These are phyloP conservation scores for Waltergamsia citrina DNA, from an alignment of 2,329 filamentous ascomycete species.

Conservation along the genomic window DNA sequence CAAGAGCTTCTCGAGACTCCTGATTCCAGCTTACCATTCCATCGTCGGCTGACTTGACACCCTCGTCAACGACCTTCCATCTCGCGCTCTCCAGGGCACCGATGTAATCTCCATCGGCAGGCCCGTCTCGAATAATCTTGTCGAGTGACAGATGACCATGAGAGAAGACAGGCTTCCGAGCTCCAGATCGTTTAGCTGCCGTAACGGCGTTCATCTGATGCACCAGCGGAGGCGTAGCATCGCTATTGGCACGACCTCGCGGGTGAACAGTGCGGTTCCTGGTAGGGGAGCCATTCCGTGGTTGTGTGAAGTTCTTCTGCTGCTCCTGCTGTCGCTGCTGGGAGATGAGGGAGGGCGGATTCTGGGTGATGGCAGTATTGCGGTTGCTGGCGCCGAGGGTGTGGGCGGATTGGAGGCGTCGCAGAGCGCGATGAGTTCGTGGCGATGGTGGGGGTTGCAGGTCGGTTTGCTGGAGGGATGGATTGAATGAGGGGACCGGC, in stretches of 20 bases:
- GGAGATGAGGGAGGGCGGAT: slow-evolving; percentile 48
- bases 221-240: slow-evolving; percentile 40
- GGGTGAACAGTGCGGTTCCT: slow-evolving; percentile 9
- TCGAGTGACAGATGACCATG: slow-evolving; percentile 58
- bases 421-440: slow-evolving; percentile 56
- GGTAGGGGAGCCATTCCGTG: slow-evolving; percentile 25
- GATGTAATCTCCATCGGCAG: slow-evolving; percentile 58
- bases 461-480: slow-evolving; percentile 20
- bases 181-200: slow-evolving; percentile 24
- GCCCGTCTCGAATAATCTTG: slow-evolving; percentile 70
- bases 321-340: slow-evolving; percentile 45
- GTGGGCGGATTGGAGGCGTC: slow-evolving; percentile 70
- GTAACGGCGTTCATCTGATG: slow-evolving; percentile 26
- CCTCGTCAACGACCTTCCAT: slow-evolving; percentile 65
- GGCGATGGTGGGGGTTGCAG: slow-evolving; percentile 50
- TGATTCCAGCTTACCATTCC: slow-evolving; percentile 59
- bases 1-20: no score
- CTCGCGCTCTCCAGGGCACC: slow-evolving; percentile 61
- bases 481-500: background rate
- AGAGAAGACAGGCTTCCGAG: slow-evolving; percentile 33
- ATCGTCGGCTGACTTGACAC: slow-evolving; percentile 68
- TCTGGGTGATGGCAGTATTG: slow-evolving; percentile 6
- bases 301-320: slow-evolving; percentile 41
- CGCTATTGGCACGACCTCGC: slow-evolving; percentile 59
- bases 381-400: slow-evolving; percentile 39